Evolutionary conservation across 2,329 filamentous ascomycete genomes (phyloP).

Genomic region (Xylaria sp.): DNA sequence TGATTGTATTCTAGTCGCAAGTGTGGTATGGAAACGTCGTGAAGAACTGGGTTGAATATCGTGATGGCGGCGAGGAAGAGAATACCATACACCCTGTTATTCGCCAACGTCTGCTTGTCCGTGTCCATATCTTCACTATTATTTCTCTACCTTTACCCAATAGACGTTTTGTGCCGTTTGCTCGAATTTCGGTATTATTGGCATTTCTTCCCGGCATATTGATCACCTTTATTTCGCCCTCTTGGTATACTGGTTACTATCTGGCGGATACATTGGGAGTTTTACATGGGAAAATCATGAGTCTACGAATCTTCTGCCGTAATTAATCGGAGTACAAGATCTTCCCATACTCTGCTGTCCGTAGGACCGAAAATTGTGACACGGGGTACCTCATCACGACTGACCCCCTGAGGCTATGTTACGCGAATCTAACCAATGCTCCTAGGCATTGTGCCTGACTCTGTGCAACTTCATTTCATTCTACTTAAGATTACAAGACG

Average conservation of each 20-base stretch:
- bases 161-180: constrained; percentile 1
- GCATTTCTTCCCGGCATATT: neutral
- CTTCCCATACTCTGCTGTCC: neutral
- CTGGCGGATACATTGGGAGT: neutral
- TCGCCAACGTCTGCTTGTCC: constrained; percentile 45
- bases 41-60: constrained; percentile 38
- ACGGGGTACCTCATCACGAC: neutral
- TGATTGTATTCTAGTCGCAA: constrained; percentile 43
- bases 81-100: constrained; percentile 34
- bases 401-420: neutral
- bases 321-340: neutral
- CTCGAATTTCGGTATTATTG: neutral
- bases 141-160: constrained; percentile 13
- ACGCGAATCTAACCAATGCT: neutral
- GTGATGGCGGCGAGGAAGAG: constrained; percentile 28
- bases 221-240: too few relatives aligned
- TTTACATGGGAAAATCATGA: neutral
- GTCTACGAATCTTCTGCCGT: neutral
- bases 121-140: constrained; percentile 39
- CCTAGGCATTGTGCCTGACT: neutral
- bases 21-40: constrained; percentile 23
- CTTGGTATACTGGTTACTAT: neutral
- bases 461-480: neutral
- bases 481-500: neutral
- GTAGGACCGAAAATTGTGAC: neutral